Conservation (phyloP, 164 flowering plant species). For the Paratinospora sagittata region DNA sequence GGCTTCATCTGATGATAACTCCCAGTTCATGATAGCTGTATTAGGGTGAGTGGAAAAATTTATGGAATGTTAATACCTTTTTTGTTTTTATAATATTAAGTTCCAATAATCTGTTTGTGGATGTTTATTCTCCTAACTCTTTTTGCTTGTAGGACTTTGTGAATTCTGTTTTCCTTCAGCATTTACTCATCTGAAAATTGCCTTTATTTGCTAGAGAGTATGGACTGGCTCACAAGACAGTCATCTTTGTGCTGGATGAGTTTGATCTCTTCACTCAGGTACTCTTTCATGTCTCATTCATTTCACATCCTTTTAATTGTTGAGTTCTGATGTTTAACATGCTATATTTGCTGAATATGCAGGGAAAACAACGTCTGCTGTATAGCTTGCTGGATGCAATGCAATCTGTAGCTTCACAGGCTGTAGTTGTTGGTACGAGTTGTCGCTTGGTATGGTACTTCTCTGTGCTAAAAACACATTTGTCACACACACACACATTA, state of each 20-base stretch:
- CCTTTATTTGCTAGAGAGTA: conserved; percentile 58
- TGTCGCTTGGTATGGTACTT: conserved; percentile 68
- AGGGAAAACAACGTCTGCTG: conserved; percentile 93
- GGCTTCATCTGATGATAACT: conserved; percentile 96
- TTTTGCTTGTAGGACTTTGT: neutral
- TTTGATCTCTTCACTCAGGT: conserved; percentile 95
- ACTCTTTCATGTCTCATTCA: conserved; percentile 9
- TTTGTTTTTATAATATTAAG: neutral
- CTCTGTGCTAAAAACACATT: neutral
- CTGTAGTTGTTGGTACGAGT: conserved; percentile 88
- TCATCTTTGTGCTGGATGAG: conserved; percentile 83
- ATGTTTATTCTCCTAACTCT: neutral
- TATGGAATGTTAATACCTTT: neutral
- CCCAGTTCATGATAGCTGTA: conserved; percentile 79
- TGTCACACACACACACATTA: neutral
- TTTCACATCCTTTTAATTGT: neutral
- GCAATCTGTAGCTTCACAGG: conserved; percentile 95
- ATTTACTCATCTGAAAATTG: conserved; percentile 4
- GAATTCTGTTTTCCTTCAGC: neutral
- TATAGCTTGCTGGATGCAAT: conserved; percentile 95
- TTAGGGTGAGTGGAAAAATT: conserved; percentile 48
- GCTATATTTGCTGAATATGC: conserved; percentile 11
- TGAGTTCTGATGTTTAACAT: neutral
- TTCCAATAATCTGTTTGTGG: neutral
- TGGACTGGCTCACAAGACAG: conserved; percentile 89